These are phyloP conservation scores for Ophiostoma quercus DNA, from an alignment of 2,329 filamentous ascomycete genomes.

Conservation along the genomic window DNA sequence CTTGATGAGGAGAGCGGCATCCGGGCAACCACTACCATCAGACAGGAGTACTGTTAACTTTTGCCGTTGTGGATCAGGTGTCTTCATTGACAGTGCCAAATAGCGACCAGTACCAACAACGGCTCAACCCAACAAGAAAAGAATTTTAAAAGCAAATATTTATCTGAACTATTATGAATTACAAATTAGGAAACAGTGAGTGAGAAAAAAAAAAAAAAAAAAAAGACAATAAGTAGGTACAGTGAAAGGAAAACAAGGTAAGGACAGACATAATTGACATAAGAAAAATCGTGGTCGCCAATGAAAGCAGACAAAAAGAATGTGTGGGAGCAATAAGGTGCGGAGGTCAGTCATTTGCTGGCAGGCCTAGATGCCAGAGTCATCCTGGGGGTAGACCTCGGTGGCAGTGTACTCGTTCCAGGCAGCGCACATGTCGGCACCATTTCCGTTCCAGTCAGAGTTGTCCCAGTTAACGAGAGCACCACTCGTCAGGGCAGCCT, in stretches of 20 bases:
- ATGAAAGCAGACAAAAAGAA: not conserved
- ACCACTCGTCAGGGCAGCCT: not conserved
- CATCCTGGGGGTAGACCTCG: slow-evolving; percentile 4
- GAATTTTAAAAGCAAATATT: too few relatives aligned
- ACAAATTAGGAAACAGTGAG: not conserved
- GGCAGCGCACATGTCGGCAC: slow-evolving; percentile 23
- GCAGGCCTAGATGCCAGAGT: slow-evolving; percentile 31
- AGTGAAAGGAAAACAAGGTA: not conserved
- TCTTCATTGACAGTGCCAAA: too few relatives aligned
- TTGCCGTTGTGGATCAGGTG: too few relatives aligned
- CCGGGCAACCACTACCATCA: not conserved
- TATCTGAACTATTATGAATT: not conserved
- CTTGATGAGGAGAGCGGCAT: not conserved
- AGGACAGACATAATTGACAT: not conserved
- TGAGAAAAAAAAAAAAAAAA: not conserved
- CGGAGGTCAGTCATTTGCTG: not conserved
- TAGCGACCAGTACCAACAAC: too few relatives aligned
- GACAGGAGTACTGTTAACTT: not conserved
- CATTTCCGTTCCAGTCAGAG: slow-evolving; percentile 20
- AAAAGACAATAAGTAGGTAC: not conserved
- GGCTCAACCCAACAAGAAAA: too few relatives aligned
- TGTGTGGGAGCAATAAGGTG: not conserved
- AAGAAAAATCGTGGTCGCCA: not conserved
- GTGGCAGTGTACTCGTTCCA: slow-evolving; percentile 23
- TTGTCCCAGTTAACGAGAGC: slow-evolving; percentile 9